Evolutionary conservation across 306 rosid species (phyloP), one percentile per base, ranked within the genome.

Genomic region (Pyrus betulifolia): DNA sequence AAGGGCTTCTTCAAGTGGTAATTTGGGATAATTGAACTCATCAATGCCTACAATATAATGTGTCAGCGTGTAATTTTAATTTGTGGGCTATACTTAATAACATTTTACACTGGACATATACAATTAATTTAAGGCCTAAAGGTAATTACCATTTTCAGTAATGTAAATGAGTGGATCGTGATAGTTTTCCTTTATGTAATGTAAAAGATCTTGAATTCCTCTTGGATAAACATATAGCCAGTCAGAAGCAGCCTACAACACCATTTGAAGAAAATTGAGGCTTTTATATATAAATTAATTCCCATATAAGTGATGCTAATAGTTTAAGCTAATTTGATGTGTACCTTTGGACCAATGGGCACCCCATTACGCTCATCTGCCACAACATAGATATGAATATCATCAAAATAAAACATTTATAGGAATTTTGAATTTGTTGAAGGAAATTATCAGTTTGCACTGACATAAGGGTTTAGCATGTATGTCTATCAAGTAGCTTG

Each of bases 111-210:
- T 52, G n/a, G 19, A 52, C 58, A 52, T 52, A 11, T 52, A 52
- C n/a, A 52, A 52, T 8, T 58, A 10, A 58, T 4, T 58, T 8
- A 22, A n/a, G 14, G 27, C 28, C 11, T 22, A 58, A 21, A 58
- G 22, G 10, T 73, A 15, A 35, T 71, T 84, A 91, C 96, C 96
- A 82, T 91, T 91, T 68, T 88, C 93, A 11, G 93, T 88, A 70
- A 91, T 79, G 80, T 38, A 38, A 38, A 38, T 38, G 42, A 38
- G 42, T 38, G 42, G 42, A 38, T 38, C 1, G 2, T 38, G 70
- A 49, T 79, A 91, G 67, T 85, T 87, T 18, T 42, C 61, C 84
- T 84, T 91, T 3, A 79, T 84, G 80, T 87, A 88, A 2, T 76
- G 69, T 62, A 90, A 71, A 33, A 87, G 76, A 51, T 80, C 76